phyloP scores from a whole-genome alignment of 2,329 filamentous ascomycete species.

The Cladosporium sp. region DNA sequence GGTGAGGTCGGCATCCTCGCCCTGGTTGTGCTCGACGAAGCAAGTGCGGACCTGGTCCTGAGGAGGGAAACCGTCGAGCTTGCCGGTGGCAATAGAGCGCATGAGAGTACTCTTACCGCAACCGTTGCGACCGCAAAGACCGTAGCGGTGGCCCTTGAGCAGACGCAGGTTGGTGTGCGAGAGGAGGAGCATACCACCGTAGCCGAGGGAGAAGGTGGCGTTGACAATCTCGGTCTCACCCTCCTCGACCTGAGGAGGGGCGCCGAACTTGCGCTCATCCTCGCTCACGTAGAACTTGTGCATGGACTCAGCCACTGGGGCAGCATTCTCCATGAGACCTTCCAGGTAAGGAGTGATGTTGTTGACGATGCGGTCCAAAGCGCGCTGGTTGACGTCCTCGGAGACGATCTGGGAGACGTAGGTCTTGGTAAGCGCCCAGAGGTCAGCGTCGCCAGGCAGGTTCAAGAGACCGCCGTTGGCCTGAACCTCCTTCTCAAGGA shows the following conservation, averaged over 20 bases:
- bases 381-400: conserved; percentile 79
- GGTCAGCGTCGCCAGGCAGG: conserved; percentile 53
- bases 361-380: conserved; percentile 63
- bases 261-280: conserved; percentile 80
- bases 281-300: conserved; percentile 73
- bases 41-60: conserved; percentile 91
- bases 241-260: conserved; percentile 78
- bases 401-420: conserved; percentile 82
- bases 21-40: conserved; percentile 99
- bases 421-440: conserved; percentile 60
- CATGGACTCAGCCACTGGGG: conserved; percentile 65
- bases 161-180: conserved; percentile 93
- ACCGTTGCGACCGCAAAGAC: conserved; percentile 93
- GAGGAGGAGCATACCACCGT: conserved; percentile 93
- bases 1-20: conserved; percentile 91
- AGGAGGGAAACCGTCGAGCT: conserved; percentile 92
- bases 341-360: conserved; percentile 71
- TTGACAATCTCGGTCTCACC: conserved; percentile 96
- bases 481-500: conserved; percentile 71
- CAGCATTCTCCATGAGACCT: conserved; percentile 59
- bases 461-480: conserved; percentile 57
- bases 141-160: conserved; percentile 94
- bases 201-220: conserved; percentile 92
- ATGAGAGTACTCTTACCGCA: conserved; percentile 98
- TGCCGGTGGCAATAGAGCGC: conserved; percentile 90